Evolutionary conservation across 495 filamentous ascomycete genomes (phyloP).

Genomic region (Pseudevernia furfuracea): DNA sequence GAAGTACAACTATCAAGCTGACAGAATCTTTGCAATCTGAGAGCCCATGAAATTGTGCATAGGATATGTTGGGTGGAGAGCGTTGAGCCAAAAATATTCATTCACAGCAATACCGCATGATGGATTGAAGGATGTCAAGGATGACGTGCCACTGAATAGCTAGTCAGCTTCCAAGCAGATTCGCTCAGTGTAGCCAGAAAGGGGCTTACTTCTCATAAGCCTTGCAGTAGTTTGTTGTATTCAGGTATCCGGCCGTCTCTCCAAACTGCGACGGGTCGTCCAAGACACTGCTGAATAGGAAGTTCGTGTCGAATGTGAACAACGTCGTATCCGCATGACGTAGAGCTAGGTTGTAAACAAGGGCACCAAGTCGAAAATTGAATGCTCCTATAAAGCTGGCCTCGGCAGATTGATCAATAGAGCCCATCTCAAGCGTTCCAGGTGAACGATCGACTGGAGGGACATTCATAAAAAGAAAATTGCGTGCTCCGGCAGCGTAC

Average conservation of each 20-base stretch:
- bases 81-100: slow-evolving; percentile 58
- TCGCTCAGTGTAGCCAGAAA: background rate
- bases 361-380: slow-evolving; percentile 23
- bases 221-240: slow-evolving; percentile 47
- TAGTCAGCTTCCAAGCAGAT: slow-evolving; percentile 4
- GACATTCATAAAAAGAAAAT: slow-evolving; percentile 68
- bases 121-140: slow-evolving; percentile 38
- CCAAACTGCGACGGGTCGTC: slow-evolving; percentile 43
- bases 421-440: slow-evolving; percentile 8
- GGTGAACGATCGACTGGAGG: slow-evolving; percentile 56
- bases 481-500: slow-evolving; percentile 59
- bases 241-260: slow-evolving; percentile 41
- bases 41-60: slow-evolving; percentile 51
- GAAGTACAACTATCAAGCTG: slow-evolving; percentile 2
- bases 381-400: slow-evolving; percentile 25
- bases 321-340: slow-evolving; percentile 24
- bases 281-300: slow-evolving; percentile 47
- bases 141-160: slow-evolving; percentile 44
- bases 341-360: slow-evolving; percentile 20
- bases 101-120: slow-evolving; percentile 47
- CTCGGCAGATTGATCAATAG: slow-evolving; percentile 9
- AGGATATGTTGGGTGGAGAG: slow-evolving; percentile 52
- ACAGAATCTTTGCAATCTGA: slow-evolving; percentile 39
- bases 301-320: slow-evolving; percentile 39
- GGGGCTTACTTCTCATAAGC: slow-evolving; percentile 47